A percentile compares a stretch with the other conserved stretches of the same genome.
Evolutionary conservation across 2,329 filamentous ascomycete species (phyloP).

Genomic region (Cordyceps javanica): DNA sequence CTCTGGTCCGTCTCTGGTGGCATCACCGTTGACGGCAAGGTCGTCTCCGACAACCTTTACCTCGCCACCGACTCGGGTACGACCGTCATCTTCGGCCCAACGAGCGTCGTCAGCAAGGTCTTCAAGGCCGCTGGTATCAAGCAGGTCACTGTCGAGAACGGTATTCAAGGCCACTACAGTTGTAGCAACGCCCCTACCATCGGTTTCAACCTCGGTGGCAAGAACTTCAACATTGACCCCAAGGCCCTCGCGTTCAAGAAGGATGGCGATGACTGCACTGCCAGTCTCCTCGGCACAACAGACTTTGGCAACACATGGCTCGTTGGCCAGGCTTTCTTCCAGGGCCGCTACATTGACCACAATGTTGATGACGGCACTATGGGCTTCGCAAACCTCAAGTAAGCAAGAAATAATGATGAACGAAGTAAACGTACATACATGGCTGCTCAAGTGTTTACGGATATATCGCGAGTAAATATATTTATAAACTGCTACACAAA

Average conservation of each 20-base stretch:
- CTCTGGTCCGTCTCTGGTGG: conserved; percentile 14
- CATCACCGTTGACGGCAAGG: conserved; percentile 13
- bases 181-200: conserved; percentile 15
- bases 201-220: conserved; percentile 15
- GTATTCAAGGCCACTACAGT: conserved; percentile 16
- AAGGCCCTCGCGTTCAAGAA: conserved; percentile 15
- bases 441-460: neutral
- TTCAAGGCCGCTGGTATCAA: conserved; percentile 16
- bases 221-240: conserved; percentile 16
- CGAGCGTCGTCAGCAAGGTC: conserved; percentile 8
- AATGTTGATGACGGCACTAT: conserved; percentile 14
- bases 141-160: conserved; percentile 6
- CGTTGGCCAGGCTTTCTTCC: conserved; percentile 20
- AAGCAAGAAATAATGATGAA: neutral
- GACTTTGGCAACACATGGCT: conserved; percentile 16
- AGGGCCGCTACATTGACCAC: conserved; percentile 19
- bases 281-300: conserved; percentile 14
- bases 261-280: conserved; percentile 17
- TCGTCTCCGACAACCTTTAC: neutral
- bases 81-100: conserved; percentile 17
- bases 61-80: conserved; percentile 17
- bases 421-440: neutral
- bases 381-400: conserved; percentile 17
- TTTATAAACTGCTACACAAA: neutral
- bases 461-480: neutral